phyloP scores from a whole-genome alignment of 805 yeast species.

The Candida caryicola region DNA sequence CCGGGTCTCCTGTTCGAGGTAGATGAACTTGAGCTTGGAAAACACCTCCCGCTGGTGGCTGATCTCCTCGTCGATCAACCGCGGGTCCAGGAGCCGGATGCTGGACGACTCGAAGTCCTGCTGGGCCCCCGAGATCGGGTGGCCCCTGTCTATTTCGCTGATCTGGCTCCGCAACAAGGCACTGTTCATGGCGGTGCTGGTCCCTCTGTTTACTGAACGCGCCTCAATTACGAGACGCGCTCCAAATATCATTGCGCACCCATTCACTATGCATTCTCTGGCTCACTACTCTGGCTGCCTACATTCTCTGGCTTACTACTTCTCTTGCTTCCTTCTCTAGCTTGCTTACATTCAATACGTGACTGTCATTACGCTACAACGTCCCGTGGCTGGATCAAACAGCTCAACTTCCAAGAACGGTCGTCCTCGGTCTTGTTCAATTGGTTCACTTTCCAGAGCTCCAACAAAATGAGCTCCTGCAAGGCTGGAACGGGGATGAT shows the following conservation, averaged over 20 bases:
- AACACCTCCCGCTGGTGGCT: conserved; percentile 40
- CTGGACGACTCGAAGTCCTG: conserved; percentile 12
- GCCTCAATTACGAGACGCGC: too few species aligned
- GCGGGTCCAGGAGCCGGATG: conserved; percentile 10
- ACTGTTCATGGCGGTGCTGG: too few species aligned
- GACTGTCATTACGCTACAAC: neutral
- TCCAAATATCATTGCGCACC: too few species aligned
- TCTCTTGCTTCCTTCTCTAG: too few species aligned
- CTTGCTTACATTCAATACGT: neutral
- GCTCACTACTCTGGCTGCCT: too few species aligned
- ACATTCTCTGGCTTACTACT: too few species aligned
- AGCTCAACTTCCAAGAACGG: conserved; percentile 71
- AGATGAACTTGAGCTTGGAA: conserved; percentile 58
- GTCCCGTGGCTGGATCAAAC: conserved; percentile 55
- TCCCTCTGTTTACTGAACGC: too few species aligned
- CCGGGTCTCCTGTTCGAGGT: conserved; percentile 69
- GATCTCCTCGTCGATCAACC: conserved; percentile 29
- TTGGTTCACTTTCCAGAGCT: conserved; percentile 68
- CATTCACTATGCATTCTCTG: too few species aligned
- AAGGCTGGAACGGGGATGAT: conserved; percentile 42
- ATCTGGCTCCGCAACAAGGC: too few species aligned
- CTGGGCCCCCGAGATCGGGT: conserved; percentile 5
- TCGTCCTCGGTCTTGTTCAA: conserved; percentile 59
- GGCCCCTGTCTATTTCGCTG: conserved; percentile 2
- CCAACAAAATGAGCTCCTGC: conserved; percentile 61